phyloP scores from a whole-genome alignment of 2,329 filamentous ascomycete species.

The Fusarium setosum region DNA sequence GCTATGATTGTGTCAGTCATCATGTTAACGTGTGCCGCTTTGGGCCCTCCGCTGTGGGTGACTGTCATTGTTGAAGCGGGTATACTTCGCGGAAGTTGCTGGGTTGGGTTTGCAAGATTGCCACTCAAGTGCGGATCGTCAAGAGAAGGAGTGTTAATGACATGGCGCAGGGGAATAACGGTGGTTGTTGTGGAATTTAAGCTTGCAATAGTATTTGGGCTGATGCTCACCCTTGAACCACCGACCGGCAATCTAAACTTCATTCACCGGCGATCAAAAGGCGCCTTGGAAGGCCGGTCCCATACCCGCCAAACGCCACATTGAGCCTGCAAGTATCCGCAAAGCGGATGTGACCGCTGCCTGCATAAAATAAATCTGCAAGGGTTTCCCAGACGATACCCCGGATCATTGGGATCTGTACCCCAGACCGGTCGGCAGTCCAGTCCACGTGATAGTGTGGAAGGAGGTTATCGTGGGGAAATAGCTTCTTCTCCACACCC shows the following conservation, averaged over 20 bases:
- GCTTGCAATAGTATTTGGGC: not conserved
- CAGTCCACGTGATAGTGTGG: not conserved
- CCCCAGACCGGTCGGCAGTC: not conserved
- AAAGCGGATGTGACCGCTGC: not conserved
- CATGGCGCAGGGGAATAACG: not conserved
- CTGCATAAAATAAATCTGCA: not conserved
- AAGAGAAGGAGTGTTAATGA: not conserved
- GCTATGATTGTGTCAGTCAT: constrained; percentile 59
- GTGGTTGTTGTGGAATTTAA: not conserved
- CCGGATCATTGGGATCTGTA: not conserved
- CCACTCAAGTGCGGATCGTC: no score
- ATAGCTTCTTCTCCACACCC: not conserved
- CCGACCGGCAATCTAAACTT: not conserved
- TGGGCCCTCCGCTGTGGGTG: constrained; percentile 17
- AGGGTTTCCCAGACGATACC: not conserved
- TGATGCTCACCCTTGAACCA: not conserved
- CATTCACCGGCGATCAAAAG: not conserved
- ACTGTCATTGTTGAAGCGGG: not conserved
- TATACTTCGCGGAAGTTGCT: not conserved
- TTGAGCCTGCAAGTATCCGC: not conserved
- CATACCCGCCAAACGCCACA: not conserved
- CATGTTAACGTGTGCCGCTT: constrained; percentile 57
- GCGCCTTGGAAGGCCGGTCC: not conserved
- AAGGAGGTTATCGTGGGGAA: not conserved
- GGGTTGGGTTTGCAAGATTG: no score